These are phyloP conservation scores for Microcyclosporella mali DNA, from an alignment of 2,329 filamentous ascomycete genomes.

Conservation along the genomic window DNA sequence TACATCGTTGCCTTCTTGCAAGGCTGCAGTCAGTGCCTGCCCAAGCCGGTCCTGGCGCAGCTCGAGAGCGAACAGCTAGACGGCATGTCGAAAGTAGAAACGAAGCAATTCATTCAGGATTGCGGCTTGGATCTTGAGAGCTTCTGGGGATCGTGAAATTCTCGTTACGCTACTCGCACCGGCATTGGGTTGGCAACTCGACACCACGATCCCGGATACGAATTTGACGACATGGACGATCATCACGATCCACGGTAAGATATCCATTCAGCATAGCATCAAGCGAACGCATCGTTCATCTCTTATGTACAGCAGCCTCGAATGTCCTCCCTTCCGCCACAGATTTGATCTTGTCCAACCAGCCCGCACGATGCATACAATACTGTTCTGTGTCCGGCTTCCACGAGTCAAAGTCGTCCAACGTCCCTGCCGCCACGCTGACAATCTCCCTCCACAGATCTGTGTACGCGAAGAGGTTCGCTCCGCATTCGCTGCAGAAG, in stretches of 20 bases:
- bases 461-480: slow-evolving; percentile 19
- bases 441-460: slow-evolving; percentile 18
- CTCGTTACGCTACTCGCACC: too few relatives aligned
- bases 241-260: too few relatives aligned
- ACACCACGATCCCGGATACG: too few relatives aligned
- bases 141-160: background rate
- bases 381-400: slow-evolving; percentile 22
- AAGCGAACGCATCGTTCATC: background rate
- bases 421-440: slow-evolving; percentile 18
- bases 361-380: slow-evolving; percentile 16
- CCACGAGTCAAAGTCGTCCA: slow-evolving; percentile 23
- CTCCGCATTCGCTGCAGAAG: slow-evolving; percentile 41
- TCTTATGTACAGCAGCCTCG: slow-evolving; percentile 6
- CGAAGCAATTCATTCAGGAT: slow-evolving; percentile 29
- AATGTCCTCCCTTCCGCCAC: slow-evolving; percentile 13
- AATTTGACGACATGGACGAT: too few relatives aligned
- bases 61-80: slow-evolving; percentile 44
- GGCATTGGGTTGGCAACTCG: too few relatives aligned
- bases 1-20: slow-evolving; percentile 38
- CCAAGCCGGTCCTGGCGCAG: slow-evolving; percentile 46
- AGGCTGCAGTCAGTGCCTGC: slow-evolving; percentile 38
- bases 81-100: slow-evolving; percentile 35
- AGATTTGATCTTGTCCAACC: slow-evolving; percentile 12
- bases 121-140: slow-evolving; percentile 19
- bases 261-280: too few relatives aligned